Conservation (phyloP, 495 filamentous ascomycete genomes). For the Penicillium psychrofluorescens region DNA sequence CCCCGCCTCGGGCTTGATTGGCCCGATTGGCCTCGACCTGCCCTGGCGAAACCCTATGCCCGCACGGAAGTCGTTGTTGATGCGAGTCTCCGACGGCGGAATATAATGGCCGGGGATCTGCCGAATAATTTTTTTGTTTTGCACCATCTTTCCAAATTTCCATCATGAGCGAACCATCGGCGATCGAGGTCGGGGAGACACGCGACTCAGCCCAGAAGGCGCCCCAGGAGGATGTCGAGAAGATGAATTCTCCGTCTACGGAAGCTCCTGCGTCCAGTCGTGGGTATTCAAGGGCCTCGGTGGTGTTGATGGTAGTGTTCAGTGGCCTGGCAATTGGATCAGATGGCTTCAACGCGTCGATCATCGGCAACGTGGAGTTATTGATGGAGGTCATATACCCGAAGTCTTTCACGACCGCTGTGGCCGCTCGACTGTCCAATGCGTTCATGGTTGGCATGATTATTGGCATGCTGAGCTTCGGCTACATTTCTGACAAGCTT, state of each 20-base stretch:
- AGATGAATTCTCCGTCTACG: background rate
- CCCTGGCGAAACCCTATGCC: too few relatives aligned
- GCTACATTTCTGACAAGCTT: conserved; percentile 25
- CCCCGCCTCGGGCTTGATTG: too few relatives aligned
- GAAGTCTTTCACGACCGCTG: conserved; percentile 12
- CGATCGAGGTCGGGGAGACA: background rate
- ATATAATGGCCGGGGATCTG: background rate
- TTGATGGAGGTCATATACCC: conserved; percentile 22
- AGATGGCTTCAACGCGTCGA: conserved; percentile 22
- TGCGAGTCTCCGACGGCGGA: background rate
- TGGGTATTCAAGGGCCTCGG: conserved; percentile 13
- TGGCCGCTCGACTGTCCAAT: conserved; percentile 16
- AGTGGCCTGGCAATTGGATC: conserved; percentile 21
- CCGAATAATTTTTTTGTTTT: background rate
- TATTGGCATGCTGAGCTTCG: conserved; percentile 33
- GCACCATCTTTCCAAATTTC: too few relatives aligned
- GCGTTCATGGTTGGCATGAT: conserved; percentile 27
- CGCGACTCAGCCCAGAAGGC: too few relatives aligned
- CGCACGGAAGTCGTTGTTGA: too few relatives aligned
- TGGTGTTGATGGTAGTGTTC: conserved; percentile 21
- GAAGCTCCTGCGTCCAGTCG: background rate
- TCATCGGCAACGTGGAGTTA: conserved; percentile 22
- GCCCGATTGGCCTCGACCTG: too few relatives aligned
- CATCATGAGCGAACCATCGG: conserved; percentile 2
- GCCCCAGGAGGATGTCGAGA: too few relatives aligned